Evolutionary conservation across 2,329 filamentous ascomycete genomes (phyloP).

Genomic region (Arthrobotrys musiformis): DNA sequence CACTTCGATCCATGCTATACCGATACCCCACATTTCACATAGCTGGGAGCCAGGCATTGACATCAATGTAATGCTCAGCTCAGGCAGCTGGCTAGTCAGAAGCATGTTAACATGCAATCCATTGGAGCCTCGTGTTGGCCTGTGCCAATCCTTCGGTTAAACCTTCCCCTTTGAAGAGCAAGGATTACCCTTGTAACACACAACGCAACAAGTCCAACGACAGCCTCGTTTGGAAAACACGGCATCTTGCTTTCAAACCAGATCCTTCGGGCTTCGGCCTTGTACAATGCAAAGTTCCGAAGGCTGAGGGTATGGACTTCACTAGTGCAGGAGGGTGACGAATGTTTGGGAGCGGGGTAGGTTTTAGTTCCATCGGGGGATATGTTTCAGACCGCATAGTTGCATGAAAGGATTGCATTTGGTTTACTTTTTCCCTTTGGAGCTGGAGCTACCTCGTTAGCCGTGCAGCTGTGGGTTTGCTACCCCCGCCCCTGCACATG

Average conservation of each 20-base stretch:
- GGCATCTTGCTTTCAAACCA: not conserved
- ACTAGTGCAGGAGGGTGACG: no score
- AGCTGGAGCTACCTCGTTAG: not conserved
- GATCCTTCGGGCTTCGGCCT: conserved; percentile 7
- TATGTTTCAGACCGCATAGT: not conserved
- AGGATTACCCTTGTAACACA: not conserved
- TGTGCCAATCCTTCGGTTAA: conserved; percentile 29
- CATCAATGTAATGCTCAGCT: not conserved
- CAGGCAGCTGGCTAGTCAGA: conserved; percentile 33
- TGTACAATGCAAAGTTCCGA: not conserved
- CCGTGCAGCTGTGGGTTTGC: not conserved
- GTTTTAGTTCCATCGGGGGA: not conserved
- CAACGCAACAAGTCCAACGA: conserved; percentile 8
- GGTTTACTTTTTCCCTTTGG: not conserved
- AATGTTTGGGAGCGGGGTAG: conserved; percentile 21
- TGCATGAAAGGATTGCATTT: not conserved
- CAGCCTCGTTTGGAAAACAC: conserved; percentile 29
- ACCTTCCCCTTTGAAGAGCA: conserved; percentile 6
- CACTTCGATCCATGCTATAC: not conserved
- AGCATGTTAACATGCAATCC: conserved; percentile 22
- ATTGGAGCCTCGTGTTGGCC: conserved; percentile 31
- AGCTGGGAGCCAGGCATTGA: not conserved
- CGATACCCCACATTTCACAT: not conserved
- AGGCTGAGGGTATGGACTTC: conserved; percentile 15
- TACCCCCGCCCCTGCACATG: not conserved